Conservation (phyloP, 1,139 yeast genomes). For the Pichia norvegensis region DNA sequence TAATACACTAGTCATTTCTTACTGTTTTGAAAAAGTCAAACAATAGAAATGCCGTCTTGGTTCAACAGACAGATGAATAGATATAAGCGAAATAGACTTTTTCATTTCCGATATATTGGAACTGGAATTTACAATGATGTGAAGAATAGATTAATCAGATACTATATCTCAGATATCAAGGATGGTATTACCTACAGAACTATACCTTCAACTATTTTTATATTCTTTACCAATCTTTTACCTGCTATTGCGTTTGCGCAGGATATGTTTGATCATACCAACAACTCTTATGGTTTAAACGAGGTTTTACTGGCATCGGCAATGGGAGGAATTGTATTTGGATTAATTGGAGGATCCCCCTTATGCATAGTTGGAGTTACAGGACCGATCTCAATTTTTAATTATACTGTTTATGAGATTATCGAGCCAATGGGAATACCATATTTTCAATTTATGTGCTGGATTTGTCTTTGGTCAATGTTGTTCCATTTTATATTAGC, state of each 20-base stretch:
- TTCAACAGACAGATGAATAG: neutral
- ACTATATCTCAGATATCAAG: conserved; percentile 65
- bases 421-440: conserved; percentile 52
- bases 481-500: conserved; percentile 71
- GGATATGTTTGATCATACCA: conserved; percentile 89
- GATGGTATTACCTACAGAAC: conserved; percentile 85
- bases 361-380: conserved; percentile 96
- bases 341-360: conserved; percentile 82
- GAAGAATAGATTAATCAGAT: conserved; percentile 46
- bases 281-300: conserved; percentile 82
- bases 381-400: conserved; percentile 87
- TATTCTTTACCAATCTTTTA: conserved; percentile 79
- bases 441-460: conserved; percentile 89
- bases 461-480: conserved; percentile 92
- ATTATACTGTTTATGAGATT: conserved; percentile 82
- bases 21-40: too few species aligned
- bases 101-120: conserved; percentile 32
- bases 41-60: neutral
- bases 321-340: conserved; percentile 83
- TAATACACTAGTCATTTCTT: too few species aligned
- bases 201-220: conserved; percentile 75
- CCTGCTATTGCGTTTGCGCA: conserved; percentile 97
- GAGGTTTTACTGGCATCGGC: conserved; percentile 82
- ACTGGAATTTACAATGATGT: conserved; percentile 54
- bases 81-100: conserved; percentile 13